Evolutionary conservation across 1,139 yeast species (phyloP), one percentile per base, ranked within the genome.

Genomic region (Saccharomyces pastorianus): DNA sequence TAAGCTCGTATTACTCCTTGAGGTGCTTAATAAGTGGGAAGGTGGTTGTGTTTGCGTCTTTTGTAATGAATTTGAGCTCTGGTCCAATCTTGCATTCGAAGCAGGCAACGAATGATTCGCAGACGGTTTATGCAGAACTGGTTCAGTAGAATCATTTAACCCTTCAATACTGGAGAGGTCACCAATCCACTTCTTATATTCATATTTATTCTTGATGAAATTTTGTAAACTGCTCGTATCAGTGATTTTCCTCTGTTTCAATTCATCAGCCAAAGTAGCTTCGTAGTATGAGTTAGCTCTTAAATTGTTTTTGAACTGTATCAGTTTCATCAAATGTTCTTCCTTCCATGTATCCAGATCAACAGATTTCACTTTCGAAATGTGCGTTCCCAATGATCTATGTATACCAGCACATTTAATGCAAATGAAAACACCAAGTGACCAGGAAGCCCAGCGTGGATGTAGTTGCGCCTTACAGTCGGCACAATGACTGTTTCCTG

Each of bases 401-500:
- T 93, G 99, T 59, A 91, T 86, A 2, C 99, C 99, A 1, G 97
- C 90, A 72, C 99, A 93, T 61, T 85, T 75, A 57, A 93, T 93
- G 71, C 99, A 93, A 48, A 93, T 79, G 65, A 93, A 91, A 57
- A 95, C 82, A 31, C 99, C 99, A 56, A 93, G 72, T 63, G 85
- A 89, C 97, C 98, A 93, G 25, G 95, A 85, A 9, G 98, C 96
- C 99, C 99, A 93, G 54, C 99, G 77, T 14, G 99, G 99, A 71
- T 91, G 96, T 47, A 86, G 81, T 17, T 93, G 79, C 0, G 83
- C 78, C 70, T 93, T 93, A 72, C 99, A 93, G 70, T 93, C 99
- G 1, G 93, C 96, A 71, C 99, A 93, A 51, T 74, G 72, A 67
- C 80, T 82, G 74, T 93, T 93, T 48, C 82, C 81, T 1, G 83